Evolutionary conservation across 148 eudicot species (phyloP).

Genomic region (Amaranthus palmeri): DNA sequence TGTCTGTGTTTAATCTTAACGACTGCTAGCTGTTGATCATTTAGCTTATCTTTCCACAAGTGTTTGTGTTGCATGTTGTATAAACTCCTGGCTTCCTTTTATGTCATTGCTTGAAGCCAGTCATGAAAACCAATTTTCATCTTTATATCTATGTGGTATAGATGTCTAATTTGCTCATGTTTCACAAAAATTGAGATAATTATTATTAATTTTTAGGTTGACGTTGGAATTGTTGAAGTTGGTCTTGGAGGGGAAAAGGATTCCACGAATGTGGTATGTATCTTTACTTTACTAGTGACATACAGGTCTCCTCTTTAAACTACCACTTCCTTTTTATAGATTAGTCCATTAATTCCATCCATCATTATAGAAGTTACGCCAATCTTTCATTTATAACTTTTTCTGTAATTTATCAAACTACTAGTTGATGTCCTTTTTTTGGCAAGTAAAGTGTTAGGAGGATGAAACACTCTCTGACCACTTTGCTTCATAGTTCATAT

Average conservation of each 20-base stretch:
- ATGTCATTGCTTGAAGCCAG: no score
- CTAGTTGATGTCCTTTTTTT: neutral
- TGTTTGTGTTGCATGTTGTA: neutral
- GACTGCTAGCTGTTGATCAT: neutral
- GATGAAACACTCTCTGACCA: no score
- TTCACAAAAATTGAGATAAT: neutral
- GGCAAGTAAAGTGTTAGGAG: neutral
- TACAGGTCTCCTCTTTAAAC: neutral
- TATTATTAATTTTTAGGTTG: slow-evolving; percentile 46
- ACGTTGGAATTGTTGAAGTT: slow-evolving; percentile 88
- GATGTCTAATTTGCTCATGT: no score
- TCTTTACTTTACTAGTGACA: neutral
- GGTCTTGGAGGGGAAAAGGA: slow-evolving; percentile 78
- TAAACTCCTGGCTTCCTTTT: no score
- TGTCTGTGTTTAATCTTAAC: neutral
- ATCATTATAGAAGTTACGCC: neutral
- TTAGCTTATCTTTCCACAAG: neutral
- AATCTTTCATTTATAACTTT: neutral
- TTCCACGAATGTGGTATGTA: slow-evolving; percentile 85
- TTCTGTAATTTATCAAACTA: neutral
- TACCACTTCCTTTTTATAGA: no score
- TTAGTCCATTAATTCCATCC: no score
- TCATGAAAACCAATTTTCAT: no score
- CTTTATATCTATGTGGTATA: no score
- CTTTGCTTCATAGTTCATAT: no score